phyloP scores from a whole-genome alignment of 1,284 basidiomycete species.

The Puccinia coronata region DNA sequence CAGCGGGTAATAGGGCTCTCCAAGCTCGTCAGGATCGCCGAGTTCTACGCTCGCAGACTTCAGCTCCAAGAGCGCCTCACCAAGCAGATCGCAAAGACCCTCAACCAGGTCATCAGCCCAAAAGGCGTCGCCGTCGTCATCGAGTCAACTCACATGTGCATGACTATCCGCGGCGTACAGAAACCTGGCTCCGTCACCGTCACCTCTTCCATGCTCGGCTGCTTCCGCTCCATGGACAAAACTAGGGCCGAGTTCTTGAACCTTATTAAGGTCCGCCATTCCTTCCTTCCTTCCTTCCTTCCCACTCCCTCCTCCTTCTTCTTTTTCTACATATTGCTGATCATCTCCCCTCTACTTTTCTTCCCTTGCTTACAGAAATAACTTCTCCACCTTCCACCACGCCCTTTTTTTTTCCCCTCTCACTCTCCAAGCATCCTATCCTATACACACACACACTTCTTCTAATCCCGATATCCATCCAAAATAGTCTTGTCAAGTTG shows the following conservation, averaged over 20 bases:
- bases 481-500: too few relatives aligned
- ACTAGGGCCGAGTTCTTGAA: conserved; percentile 79
- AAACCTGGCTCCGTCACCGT: conserved; percentile 95
- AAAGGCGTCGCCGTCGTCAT: conserved; percentile 89
- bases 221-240: conserved; percentile 94
- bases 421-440: too few relatives aligned
- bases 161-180: conserved; percentile 99
- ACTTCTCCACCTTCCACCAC: too few relatives aligned
- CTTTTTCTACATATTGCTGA: not conserved
- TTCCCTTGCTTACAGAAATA: too few relatives aligned
- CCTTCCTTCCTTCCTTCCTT: not conserved
- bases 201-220: conserved; percentile 98
- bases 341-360: not conserved
- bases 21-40: conserved; percentile 94
- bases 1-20: conserved; percentile 92
- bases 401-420: too few relatives aligned
- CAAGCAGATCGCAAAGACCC: conserved; percentile 93
- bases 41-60: conserved; percentile 91
- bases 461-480: too few relatives aligned
- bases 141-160: conserved; percentile 83
- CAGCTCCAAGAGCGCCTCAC: conserved; percentile 98
- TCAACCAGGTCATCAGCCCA: conserved; percentile 95
- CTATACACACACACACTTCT: too few relatives aligned
- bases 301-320: not conserved
- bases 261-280: conserved; percentile 50